Evolutionary conservation across 2,329 filamentous ascomycete genomes (phyloP).

Genomic region (Claviceps sorghi): DNA sequence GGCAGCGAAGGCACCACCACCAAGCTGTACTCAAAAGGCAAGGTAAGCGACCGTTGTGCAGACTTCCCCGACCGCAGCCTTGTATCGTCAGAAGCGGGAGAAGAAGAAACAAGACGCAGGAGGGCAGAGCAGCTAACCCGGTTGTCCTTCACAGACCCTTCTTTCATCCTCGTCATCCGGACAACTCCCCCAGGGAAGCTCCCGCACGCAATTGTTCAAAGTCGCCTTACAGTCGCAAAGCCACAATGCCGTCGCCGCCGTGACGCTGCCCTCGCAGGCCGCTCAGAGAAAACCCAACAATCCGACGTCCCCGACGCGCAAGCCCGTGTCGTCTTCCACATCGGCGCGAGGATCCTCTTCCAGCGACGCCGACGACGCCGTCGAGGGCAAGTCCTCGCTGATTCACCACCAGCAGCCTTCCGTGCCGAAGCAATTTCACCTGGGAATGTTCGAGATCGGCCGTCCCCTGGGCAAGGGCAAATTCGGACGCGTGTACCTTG

Average conservation of each 20-base stretch:
- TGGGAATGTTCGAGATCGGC: conserved; percentile 62
- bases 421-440: conserved; percentile 6
- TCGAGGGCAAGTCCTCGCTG: not conserved
- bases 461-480: conserved; percentile 61
- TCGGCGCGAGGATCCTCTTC: conserved; percentile 21
- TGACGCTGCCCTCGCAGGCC: conserved; percentile 53
- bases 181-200: conserved; percentile 37
- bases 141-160: conserved; percentile 12
- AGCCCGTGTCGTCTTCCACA: conserved; percentile 25
- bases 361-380: conserved; percentile 40
- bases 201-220: conserved; percentile 73
- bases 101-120: too few relatives aligned
- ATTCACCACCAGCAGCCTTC: conserved; percentile 3
- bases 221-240: conserved; percentile 69
- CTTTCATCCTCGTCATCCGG: conserved; percentile 17
- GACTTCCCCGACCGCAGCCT: not conserved
- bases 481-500: conserved; percentile 59
- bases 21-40: conserved; percentile 53
- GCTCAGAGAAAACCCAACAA: conserved; percentile 37
- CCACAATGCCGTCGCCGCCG: conserved; percentile 47
- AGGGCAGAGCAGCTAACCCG: not conserved
- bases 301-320: conserved; percentile 37
- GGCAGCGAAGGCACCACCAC: conserved; percentile 30
- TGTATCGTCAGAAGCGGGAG: not conserved
- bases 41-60: conserved; percentile 40